Evolutionary conservation across 1,284 basidiomycete species (phyloP), one percentile per base, ranked within the genome.

Genomic region (Cutaneotrichosporon curvatum): DNA sequence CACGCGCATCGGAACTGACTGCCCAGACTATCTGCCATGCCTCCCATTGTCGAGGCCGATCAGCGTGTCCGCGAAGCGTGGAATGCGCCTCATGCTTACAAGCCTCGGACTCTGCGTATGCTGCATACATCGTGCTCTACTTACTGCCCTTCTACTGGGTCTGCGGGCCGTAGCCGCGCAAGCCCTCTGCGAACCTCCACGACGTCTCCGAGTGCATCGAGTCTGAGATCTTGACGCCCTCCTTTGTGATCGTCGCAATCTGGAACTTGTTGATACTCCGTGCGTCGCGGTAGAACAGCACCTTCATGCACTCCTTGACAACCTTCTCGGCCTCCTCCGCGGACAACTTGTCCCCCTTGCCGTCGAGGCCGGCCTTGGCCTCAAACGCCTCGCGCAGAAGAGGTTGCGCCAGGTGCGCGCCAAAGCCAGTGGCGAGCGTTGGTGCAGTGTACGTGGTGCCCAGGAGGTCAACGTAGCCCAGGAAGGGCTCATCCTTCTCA

Each of bases 231-330:
- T 71, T 73, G 23, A 85, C 79, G 3, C 94, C 92, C 4, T 79
- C 74, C 25, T 76, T 81, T 4, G 86, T 92, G 55, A 97, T 81
- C 2, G 80, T 89, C 8, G 91, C 92, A 52, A 97, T 81, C 86
- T 97, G 91, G 75, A 86, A 98, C 90, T 97, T 92, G 79, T 98
- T 89, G 70, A 95, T 75, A 75, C 86, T 90, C 62, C 95, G 80
- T 2, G 94, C 94, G 65, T 99, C 95, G 39, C 94, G 82, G 74
- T 99, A 99, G 75, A 85, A 98, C 44, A 99, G 77, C 11, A 98
- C 92, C 61, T 84, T 84, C 84, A 99, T 87, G 68, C 86, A 84
- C 45, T 87, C 81, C 62, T 87, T 81, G 40, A 99, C 66, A 53
- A 96, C 84, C 59, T 78, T 75, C 44, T 80, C 77, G 12, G 90